phyloP scores from a whole-genome alignment of 495 filamentous ascomycete species.

The Pyrenopolyporus hunteri region DNA sequence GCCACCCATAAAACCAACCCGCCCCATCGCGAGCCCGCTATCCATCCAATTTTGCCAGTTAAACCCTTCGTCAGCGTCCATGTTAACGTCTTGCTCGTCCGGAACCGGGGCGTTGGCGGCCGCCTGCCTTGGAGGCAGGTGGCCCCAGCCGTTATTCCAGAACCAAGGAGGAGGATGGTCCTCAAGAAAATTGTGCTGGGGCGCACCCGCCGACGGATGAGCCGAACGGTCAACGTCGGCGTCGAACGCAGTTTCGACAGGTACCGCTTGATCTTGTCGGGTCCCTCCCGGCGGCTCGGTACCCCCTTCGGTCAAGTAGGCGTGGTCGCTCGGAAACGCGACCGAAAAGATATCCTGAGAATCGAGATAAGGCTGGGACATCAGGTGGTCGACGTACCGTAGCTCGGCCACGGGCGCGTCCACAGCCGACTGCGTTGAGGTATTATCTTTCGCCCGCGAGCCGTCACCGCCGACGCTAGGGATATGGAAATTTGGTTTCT shows the following conservation, averaged over 20 bases:
- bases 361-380: constrained; percentile 45
- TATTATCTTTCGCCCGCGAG: constrained; percentile 17
- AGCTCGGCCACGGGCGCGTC: constrained; percentile 21
- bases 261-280: constrained; percentile 3
- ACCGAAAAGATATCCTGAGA: constrained; percentile 36
- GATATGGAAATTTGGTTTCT: constrained; percentile 7
- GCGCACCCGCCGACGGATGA: neutral
- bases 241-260: constrained; percentile 21
- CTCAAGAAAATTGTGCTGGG: constrained; percentile 28
- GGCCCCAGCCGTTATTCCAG: constrained; percentile 43
- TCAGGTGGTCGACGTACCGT: constrained; percentile 44
- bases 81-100: constrained; percentile 46
- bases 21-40: constrained; percentile 40
- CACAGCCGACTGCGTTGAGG: neutral
- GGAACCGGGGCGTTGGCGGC: constrained; percentile 24
- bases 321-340: constrained; percentile 22
- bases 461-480: neutral
- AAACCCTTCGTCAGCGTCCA: constrained; percentile 51
- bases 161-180: constrained; percentile 54
- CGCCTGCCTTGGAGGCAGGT: neutral
- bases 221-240: constrained; percentile 5
- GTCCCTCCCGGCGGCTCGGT: constrained; percentile 17
- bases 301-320: constrained; percentile 27
- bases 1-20: constrained; percentile 39
- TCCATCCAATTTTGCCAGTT: constrained; percentile 58